Evolutionary conservation across 805 yeast species (phyloP).

Genomic region (Kodamaea restingae): DNA sequence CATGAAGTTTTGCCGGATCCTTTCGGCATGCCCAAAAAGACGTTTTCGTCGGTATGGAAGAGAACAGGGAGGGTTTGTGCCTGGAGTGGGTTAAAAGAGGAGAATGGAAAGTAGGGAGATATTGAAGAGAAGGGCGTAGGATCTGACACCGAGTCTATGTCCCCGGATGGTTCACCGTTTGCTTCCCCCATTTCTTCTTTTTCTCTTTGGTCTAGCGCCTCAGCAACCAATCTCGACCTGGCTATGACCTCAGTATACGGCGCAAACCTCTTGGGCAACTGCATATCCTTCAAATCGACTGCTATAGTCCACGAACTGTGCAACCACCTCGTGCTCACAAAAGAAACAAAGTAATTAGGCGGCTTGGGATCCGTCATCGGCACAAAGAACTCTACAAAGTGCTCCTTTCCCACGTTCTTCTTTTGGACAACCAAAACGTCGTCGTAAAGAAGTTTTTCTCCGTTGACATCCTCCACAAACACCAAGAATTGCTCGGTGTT

Average conservation of each 20-base stretch:
- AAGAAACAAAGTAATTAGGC: constrained; percentile 69
- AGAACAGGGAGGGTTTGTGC: constrained; percentile 63
- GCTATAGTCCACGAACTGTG: constrained; percentile 67
- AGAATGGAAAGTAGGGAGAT: constrained; percentile 44
- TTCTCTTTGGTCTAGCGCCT: constrained; percentile 16
- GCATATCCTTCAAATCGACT: constrained; percentile 47
- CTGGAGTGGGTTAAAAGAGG: constrained; percentile 66
- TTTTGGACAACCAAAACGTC: constrained; percentile 53
- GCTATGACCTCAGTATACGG: constrained; percentile 58
- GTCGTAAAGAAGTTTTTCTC: constrained; percentile 62
- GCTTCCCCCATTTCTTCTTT: too few species aligned
- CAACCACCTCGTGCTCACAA: constrained; percentile 82
- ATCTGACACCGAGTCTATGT: too few species aligned
- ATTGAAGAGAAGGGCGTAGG: too few species aligned
- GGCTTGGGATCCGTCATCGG: constrained; percentile 52
- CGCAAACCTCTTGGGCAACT: constrained; percentile 61
- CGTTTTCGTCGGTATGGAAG: constrained; percentile 53
- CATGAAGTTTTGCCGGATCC: constrained; percentile 72
- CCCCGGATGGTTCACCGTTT: not conserved
- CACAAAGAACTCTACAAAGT: constrained; percentile 61
- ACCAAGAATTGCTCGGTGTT: constrained; percentile 67
- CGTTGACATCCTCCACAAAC: constrained; percentile 79
- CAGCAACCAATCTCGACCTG: constrained; percentile 46
- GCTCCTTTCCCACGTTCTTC: constrained; percentile 49
- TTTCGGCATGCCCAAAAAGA: constrained; percentile 67